Evolutionary conservation across 805 yeast species (phyloP), one percentile per base, ranked within the genome.

Genomic region (Ogataea nakhonphanomensis): DNA sequence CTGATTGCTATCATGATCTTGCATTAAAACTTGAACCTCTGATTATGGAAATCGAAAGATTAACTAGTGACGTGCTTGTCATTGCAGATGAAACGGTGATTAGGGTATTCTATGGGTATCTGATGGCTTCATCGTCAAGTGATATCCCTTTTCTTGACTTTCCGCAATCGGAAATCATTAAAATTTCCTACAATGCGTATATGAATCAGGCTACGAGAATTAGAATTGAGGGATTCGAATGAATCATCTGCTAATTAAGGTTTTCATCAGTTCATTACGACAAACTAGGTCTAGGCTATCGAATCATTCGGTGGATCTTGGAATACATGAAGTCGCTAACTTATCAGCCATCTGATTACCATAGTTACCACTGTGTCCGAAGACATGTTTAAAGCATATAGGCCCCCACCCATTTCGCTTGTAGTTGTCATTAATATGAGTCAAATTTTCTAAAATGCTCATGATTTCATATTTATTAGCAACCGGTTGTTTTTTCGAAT

Each of bases 21-120:
- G 98, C 99, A 0, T 83, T 93, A 26, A 79, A 96, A 53, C 76
- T 93, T 66, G 99, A 93, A 64, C 96, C 98, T 0, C 70, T 93
- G 40, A 78, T 93, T 45, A 71, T 93, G 59, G 98, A 93, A 62
- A 82, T 93, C 79, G 99, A 93, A 62, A 76, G 97, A 51, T 81
- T 84, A 76, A 76, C 86, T 38, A 86, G 88, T 14, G 96, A 89
- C 58, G 75, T 93, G 11, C 68, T 93, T 50, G 84, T 93, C 44
- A 84, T 93, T 51, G 97, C 96, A 1, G 97, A 93, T 59, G 97
- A 91, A 55, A 79, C 95, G 1, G 84, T 93, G 2, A 71, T 95
- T 48, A 72, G 90, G 45, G 96, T 93, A 5, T 74, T 93, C 37
- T 93, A 89, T 55, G 99, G 98, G 3, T 93, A 93, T 64, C 70